Conservation (phyloP, 106 monocot species). For the Vanilla planifolia region DNA sequence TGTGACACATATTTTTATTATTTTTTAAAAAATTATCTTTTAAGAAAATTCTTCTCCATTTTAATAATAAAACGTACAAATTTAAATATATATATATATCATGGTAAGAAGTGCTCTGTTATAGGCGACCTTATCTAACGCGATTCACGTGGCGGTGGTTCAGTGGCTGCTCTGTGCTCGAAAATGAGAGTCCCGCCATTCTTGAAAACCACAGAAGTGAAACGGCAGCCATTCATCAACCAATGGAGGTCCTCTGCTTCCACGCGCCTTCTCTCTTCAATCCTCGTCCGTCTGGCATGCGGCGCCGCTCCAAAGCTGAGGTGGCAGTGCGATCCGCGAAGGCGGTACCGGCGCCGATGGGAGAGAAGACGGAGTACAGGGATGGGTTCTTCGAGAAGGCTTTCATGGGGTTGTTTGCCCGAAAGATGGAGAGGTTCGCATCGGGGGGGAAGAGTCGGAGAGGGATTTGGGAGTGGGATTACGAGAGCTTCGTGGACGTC, state of each 20-base stretch:
- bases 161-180: too few species aligned
- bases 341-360: slow-evolving; percentile 87
- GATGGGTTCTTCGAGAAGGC: slow-evolving; percentile 69
- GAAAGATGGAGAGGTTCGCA: slow-evolving; percentile 91
- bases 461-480: slow-evolving; percentile 66
- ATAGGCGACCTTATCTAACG: too few species aligned
- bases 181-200: too few species aligned
- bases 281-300: background rate
- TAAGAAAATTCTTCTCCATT: too few species aligned
- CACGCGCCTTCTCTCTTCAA: slow-evolving; percentile 10
- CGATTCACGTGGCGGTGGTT: too few species aligned
- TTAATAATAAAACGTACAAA: too few species aligned
- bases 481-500: slow-evolving; percentile 88
- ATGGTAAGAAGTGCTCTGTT: too few species aligned
- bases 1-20: too few species aligned
- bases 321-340: slow-evolving; percentile 32
- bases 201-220: background rate
- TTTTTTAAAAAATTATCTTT: too few species aligned
- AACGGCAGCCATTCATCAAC: background rate
- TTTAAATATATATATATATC: too few species aligned
- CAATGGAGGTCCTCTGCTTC: slow-evolving; percentile 33
- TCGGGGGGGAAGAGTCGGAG: slow-evolving; percentile 4
- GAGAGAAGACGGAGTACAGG: slow-evolving; percentile 78
- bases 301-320: background rate
- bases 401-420: slow-evolving; percentile 86